phyloP scores from a whole-genome alignment of 2,329 filamentous ascomycete species.

The Fusarium longipes region DNA sequence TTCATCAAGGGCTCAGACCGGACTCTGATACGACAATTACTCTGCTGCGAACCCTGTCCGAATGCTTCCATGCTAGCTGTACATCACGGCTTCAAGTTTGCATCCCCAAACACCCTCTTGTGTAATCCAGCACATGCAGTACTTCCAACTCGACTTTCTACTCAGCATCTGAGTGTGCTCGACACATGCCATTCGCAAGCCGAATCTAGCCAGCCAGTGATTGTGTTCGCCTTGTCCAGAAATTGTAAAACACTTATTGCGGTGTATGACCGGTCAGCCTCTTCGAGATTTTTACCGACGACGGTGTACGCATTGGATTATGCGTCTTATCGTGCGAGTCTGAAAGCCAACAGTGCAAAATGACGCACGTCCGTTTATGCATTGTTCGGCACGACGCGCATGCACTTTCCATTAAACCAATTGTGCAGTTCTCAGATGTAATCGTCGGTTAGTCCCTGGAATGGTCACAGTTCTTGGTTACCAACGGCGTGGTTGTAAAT shows the following conservation, averaged over 20 bases:
- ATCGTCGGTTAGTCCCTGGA: slow-evolving; percentile 1
- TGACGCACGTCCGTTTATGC: slow-evolving; percentile 19
- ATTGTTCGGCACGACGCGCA: slow-evolving; percentile 21
- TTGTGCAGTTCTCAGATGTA: neutral
- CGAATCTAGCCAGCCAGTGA: slow-evolving; percentile 8
- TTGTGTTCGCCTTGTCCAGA: slow-evolving; percentile 27
- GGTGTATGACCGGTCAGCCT: slow-evolving; percentile 34
- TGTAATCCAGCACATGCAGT: slow-evolving; percentile 12
- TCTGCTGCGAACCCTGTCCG: slow-evolving; percentile 3
- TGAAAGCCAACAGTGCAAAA: slow-evolving; percentile 32
- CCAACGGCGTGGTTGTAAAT: slow-evolving; percentile 12
- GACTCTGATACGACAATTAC: slow-evolving; percentile 30
- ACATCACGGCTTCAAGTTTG: slow-evolving; percentile 9
- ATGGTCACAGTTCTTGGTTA: neutral
- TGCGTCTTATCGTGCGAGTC: slow-evolving; percentile 38
- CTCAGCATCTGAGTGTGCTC: slow-evolving; percentile 17
- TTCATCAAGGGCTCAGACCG: neutral
- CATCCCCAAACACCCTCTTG: slow-evolving; percentile 12
- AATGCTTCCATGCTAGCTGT: neutral
- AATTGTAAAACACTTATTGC: neutral
- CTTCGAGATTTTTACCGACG: slow-evolving; percentile 24
- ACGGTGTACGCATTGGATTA: slow-evolving; percentile 34
- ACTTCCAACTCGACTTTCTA: slow-evolving; percentile 11
- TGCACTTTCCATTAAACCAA: neutral
- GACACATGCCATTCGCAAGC: slow-evolving; percentile 15